phyloP scores from a whole-genome alignment of 192 early-diverging fungal genomes.

The Umbelopsis vinacea region DNA sequence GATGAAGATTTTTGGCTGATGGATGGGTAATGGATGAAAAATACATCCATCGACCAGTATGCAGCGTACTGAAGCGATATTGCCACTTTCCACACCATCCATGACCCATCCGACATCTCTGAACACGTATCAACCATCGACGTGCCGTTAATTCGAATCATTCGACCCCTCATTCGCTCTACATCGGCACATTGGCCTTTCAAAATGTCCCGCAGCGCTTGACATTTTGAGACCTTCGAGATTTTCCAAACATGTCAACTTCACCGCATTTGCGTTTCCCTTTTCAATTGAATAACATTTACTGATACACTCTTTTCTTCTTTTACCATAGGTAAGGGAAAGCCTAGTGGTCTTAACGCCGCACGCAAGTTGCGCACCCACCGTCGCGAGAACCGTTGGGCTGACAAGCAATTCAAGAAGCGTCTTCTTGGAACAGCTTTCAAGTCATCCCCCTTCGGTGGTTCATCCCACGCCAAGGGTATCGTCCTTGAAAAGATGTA shows the following conservation, averaged over 20 bases:
- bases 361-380: conserved; percentile 98
- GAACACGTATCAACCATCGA: too few species aligned
- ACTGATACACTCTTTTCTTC: conserved; percentile 3
- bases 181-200: too few species aligned
- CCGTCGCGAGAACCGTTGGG: conserved; percentile 98
- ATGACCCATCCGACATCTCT: neutral
- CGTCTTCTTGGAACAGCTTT: conserved; percentile 97
- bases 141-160: too few species aligned
- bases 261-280: neutral
- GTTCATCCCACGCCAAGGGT: conserved; percentile 99
- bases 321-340: conserved; percentile 65
- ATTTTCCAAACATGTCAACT: neutral
- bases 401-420: conserved; percentile 99
- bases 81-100: neutral
- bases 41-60: neutral
- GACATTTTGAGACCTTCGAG: neutral
- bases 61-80: neutral
- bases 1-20: neutral
- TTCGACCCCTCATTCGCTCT: too few species aligned
- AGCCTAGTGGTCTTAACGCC: conserved; percentile 98
- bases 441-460: conserved; percentile 99
- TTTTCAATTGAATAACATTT: neutral
- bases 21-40: conserved; percentile 12
- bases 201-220: neutral
- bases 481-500: conserved; percentile 99